These are phyloP conservation scores for Rhazya stricta DNA, from an alignment of 257 asterid genomes.

Conservation along the genomic window DNA sequence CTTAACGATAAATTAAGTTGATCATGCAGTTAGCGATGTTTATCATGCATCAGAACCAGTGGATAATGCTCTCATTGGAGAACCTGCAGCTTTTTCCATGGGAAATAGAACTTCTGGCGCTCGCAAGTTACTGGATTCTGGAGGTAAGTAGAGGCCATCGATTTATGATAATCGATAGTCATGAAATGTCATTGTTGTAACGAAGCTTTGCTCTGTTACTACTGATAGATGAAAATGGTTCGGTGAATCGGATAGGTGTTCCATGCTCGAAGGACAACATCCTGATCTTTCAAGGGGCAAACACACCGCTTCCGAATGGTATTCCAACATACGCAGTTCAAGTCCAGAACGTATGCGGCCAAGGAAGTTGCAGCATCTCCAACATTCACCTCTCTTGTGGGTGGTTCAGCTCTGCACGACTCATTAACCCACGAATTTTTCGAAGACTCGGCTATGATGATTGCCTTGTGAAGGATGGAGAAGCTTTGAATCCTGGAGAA, in stretches of 20 bases:
- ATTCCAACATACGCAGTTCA: constrained; percentile 64
- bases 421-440: constrained; percentile 45
- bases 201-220: not conserved
- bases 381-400: constrained; percentile 69
- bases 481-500: constrained; percentile 38
- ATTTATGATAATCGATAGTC: not conserved
- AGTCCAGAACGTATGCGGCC: constrained; percentile 38
- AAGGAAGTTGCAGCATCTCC: constrained; percentile 47
- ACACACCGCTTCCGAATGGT: constrained; percentile 53
- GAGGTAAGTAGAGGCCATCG: constrained; percentile 12
- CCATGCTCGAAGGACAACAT: constrained; percentile 42
- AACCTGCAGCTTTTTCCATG: constrained; percentile 26
- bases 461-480: constrained; percentile 66
- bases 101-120: constrained; percentile 20
- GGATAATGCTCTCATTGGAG: constrained; percentile 22
- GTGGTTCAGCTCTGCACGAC: constrained; percentile 64
- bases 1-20: not conserved
- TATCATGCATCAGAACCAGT: constrained; percentile 39
- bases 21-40: constrained; percentile 29
- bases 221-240: not conserved
- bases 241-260: constrained; percentile 22
- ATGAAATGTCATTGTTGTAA: not conserved
- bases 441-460: constrained; percentile 42
- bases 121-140: constrained; percentile 27
- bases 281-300: constrained; percentile 37